A percentile compares a stretch with the other conserved stretches of the same genome.
Conservation (phyloP, 2,329 filamentous ascomycete genomes). For the Aspergillus pseudoglaucus region DNA sequence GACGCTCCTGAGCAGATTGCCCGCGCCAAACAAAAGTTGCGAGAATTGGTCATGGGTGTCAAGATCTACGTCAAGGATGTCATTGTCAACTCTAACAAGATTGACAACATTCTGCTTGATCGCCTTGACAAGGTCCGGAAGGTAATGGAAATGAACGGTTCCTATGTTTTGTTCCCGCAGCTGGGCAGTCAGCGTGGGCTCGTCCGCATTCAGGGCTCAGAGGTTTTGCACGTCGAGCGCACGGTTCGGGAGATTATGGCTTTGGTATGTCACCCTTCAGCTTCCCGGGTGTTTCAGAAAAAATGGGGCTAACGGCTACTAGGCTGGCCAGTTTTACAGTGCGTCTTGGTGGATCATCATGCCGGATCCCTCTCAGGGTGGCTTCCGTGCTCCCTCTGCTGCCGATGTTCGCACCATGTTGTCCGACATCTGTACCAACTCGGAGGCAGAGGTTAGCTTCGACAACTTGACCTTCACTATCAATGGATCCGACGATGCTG, state of each 20-base stretch:
- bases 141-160: conserved; percentile 94
- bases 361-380: conserved; percentile 57
- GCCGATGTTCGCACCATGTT: conserved; percentile 82
- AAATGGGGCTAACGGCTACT: conserved; percentile 2
- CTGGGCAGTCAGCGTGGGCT: conserved; percentile 77
- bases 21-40: conserved; percentile 82
- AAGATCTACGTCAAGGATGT: conserved; percentile 90
- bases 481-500: conserved; percentile 90
- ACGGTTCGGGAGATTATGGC: conserved; percentile 95
- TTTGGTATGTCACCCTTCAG: conserved; percentile 54
- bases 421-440: conserved; percentile 91
- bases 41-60: conserved; percentile 72
- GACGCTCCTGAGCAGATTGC: conserved; percentile 78
- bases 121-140: conserved; percentile 94
- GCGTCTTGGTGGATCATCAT: conserved; percentile 92
- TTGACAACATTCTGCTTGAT: conserved; percentile 86
- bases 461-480: conserved; percentile 92
- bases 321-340: conserved; percentile 96
- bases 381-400: conserved; percentile 54
- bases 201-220: conserved; percentile 85
- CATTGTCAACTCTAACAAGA: conserved; percentile 80
- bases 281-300: not conserved
- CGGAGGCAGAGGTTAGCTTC: conserved; percentile 88
- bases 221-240: conserved; percentile 88
- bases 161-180: conserved; percentile 85